Percentiles rank a stretch among this genome's conserved stretches.
Evolutionary conservation across 2,329 filamentous ascomycete species (phyloP).

Genomic region (Sclerotinia borealis): DNA sequence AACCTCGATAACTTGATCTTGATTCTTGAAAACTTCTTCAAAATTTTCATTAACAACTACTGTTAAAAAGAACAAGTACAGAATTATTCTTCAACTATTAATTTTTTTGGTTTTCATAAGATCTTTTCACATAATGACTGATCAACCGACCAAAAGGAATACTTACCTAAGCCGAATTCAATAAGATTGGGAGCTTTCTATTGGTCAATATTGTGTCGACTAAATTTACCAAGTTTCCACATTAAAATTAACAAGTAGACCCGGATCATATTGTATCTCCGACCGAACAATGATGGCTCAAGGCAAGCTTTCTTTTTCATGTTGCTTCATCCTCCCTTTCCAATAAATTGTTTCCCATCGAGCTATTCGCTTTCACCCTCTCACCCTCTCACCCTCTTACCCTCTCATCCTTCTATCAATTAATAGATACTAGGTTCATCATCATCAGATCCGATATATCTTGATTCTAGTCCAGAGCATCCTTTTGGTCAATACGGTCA

Average conservation of each 20-base stretch:
- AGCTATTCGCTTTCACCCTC: no score
- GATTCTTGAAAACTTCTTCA: neutral
- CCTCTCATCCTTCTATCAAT: slow-evolving; percentile 3
- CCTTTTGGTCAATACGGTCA: neutral
- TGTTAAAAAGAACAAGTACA: neutral
- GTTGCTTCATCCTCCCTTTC: slow-evolving; percentile 7
- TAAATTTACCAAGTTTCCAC: no score
- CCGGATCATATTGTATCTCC: neutral
- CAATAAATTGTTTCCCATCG: no score
- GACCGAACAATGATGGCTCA: neutral
- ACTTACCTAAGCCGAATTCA: neutral
- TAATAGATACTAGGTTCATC: neutral
- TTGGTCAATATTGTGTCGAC: neutral
- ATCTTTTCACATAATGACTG: neutral
- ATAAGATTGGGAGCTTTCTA: neutral
- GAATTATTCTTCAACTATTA: neutral
- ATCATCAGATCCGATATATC: neutral
- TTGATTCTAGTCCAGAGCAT: neutral
- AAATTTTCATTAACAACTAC: neutral
- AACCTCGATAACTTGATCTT: neutral
- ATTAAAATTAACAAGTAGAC: slow-evolving; percentile 5
- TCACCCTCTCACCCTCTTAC: no score
- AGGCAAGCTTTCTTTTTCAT: slow-evolving; percentile 5
- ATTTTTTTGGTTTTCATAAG: neutral
- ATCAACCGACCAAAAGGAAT: neutral